Percentiles rank a stretch among this genome's conserved stretches.
Evolutionary conservation across 2,329 filamentous ascomycete genomes (phyloP).

Genomic region (Acrocalymma vagum): DNA sequence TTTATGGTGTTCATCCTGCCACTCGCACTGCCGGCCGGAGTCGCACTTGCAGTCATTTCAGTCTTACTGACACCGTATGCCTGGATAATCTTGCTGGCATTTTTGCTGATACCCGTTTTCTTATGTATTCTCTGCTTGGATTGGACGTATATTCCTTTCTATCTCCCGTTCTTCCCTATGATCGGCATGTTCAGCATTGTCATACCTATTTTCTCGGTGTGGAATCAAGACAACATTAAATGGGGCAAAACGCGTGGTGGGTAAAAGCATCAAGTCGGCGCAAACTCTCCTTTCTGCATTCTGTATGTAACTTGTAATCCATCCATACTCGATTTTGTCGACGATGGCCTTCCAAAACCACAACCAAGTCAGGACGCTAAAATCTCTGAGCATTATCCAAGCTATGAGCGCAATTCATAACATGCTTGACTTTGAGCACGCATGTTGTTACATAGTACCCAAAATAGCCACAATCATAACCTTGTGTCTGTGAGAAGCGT

Average conservation of each 20-base stretch:
- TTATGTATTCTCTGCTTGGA: constrained; percentile 4
- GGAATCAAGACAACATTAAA: constrained; percentile 1
- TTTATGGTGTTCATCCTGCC: constrained; percentile 4
- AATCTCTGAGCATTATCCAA: no score
- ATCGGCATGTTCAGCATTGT: constrained; percentile 2
- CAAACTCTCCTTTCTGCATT: no score
- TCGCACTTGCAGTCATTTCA: constrained; percentile 1
- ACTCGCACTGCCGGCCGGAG: constrained; percentile 2
- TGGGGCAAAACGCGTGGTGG: constrained; percentile 4
- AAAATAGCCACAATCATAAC: no score
- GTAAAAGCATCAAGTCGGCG: neutral
- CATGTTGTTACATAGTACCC: no score
- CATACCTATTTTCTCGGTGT: neutral
- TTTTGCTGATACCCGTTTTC: neutral
- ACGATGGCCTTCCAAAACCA: no score
- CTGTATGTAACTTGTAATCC: neutral
- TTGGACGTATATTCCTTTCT: constrained; percentile 2
- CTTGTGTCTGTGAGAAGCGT: no score
- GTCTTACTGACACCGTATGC: constrained; percentile 1
- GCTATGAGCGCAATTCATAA: no score
- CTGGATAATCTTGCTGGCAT: constrained; percentile 3
- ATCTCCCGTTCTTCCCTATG: constrained; percentile 4
- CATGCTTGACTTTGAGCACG: no score
- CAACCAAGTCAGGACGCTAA: no score
- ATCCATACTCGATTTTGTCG: constrained; percentile 1